Base-by-base conservation (phyloP, 805 yeast genomes). In the Yamadazyma phyllophila region DNA sequence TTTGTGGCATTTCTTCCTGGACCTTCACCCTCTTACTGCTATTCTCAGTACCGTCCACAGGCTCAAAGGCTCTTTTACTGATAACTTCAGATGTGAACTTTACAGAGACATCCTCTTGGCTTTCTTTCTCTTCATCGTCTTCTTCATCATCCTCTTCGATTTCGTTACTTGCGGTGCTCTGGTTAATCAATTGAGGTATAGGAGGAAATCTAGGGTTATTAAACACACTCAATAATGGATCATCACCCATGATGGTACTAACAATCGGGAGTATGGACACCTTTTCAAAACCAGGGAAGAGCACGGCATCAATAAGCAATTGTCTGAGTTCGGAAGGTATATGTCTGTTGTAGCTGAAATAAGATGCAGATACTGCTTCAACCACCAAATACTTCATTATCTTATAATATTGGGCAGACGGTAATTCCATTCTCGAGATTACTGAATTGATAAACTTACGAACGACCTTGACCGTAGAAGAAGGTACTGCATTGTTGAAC, bases 141-240 rank as follows among this genome's bases (percentile, higher is more conserved):
- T 36, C 38, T 14, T 7, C 53, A 11, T 35, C 27, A 3, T 35
- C 38, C 9, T 37, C 40, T 13, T 60, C 71, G 5, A 59, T 63
- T n/a, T 60, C 67, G 16, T 59, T 70, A 4, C 64, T 69, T 11
- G 62, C 62, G 30, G 79, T 82, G 14, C 26, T 58, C 58, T 49
- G 55, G 30, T 43, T 37, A 34, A 56, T 51, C 32, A 50, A 62
- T 11, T 52, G 50, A 5, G 71, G 68, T 41, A 67, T 55, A 7
- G 71, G 72, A 2, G 96, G 96, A 54, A 88, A 78, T 56, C 94
- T 73, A 35, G 96, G 96, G 55, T 85, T 85, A 44, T 80, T 75
- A 54, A 88, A 71, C 1, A 85, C 70, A 56, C 87, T 79, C 35
- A 83, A 59, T 15, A 78, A 58, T 7, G 71, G 76, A 56, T 81